Percentiles rank a stretch among this genome's conserved stretches.
Evolutionary conservation across 768 basidiomycete species (phyloP).

Genomic region (Boletus reticuloceps): DNA sequence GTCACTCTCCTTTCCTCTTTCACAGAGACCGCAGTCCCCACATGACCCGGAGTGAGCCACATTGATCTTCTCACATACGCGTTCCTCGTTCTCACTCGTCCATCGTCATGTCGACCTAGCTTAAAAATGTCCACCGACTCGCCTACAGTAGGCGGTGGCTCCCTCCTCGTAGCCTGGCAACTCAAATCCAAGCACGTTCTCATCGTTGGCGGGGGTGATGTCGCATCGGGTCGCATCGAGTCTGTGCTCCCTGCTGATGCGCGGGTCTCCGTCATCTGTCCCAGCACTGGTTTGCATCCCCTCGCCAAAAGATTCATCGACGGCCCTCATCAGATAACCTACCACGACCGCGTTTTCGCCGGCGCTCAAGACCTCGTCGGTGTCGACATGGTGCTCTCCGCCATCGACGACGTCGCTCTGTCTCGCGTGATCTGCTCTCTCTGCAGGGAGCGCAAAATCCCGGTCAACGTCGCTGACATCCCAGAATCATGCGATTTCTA

Average conservation of each 20-base stretch:
- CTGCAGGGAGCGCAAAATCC: slow-evolving; percentile 67
- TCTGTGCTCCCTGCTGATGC: slow-evolving; percentile 83
- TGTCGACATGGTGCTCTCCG: slow-evolving; percentile 87
- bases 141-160: slow-evolving; percentile 49
- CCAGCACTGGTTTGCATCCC: slow-evolving; percentile 60
- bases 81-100: neutral
- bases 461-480: slow-evolving; percentile 96
- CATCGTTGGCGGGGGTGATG: slow-evolving; percentile 90
- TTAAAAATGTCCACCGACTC: slow-evolving; percentile 10
- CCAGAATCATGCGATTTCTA: slow-evolving; percentile 97
- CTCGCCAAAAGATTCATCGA: slow-evolving; percentile 55
- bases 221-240: slow-evolving; percentile 85
- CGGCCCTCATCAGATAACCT: slow-evolving; percentile 49
- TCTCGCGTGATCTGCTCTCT: slow-evolving; percentile 71
- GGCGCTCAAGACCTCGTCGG: slow-evolving; percentile 63
- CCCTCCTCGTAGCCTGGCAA: slow-evolving; percentile 92
- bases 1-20: too few relatives aligned
- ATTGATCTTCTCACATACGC: too few relatives aligned
- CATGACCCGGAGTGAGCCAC: too few relatives aligned
- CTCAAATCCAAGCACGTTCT: slow-evolving; percentile 81
- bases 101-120: neutral
- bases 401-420: slow-evolving; percentile 78
- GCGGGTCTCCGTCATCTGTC: slow-evolving; percentile 73
- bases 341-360: slow-evolving; percentile 67
- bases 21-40: too few relatives aligned